Percentiles rank a stretch among this genome's conserved stretches.
Evolutionary conservation across 805 yeast genomes (phyloP).

Genomic region (Pichia thaimueangensis): DNA sequence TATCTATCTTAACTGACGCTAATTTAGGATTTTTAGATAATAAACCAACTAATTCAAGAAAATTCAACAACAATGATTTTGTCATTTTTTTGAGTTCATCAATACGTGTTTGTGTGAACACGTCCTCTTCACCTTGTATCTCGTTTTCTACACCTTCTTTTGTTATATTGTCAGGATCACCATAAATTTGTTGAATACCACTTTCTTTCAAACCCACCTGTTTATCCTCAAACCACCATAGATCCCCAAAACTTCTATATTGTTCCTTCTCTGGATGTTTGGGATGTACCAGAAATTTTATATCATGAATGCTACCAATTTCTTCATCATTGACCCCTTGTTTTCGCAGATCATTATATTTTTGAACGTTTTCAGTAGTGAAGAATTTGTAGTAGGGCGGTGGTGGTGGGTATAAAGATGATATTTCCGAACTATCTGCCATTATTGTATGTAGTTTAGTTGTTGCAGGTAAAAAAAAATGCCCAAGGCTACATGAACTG

Average conservation of each 20-base stretch:
- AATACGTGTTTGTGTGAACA: slow-evolving; percentile 46
- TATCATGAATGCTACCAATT: slow-evolving; percentile 28
- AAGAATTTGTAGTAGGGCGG: slow-evolving; percentile 76
- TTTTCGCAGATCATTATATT: slow-evolving; percentile 28
- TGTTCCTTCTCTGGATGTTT: slow-evolving; percentile 51
- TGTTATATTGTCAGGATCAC: slow-evolving; percentile 11
- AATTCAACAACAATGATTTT: slow-evolving; percentile 72
- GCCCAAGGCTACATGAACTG: too few relatives aligned
- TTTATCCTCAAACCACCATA: slow-evolving; percentile 79
- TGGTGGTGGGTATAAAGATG: slow-evolving; percentile 91
- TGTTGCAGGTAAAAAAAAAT: too few relatives aligned
- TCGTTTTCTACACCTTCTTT: background rate
- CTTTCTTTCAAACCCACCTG: slow-evolving; percentile 69
- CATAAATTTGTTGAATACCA: slow-evolving; percentile 73
- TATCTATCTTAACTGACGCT: slow-evolving; percentile 57
- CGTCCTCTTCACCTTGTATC: slow-evolving; percentile 20
- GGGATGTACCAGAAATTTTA: slow-evolving; percentile 62
- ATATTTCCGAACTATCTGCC: slow-evolving; percentile 4
- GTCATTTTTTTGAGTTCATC: slow-evolving; percentile 73
- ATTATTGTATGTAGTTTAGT: background rate
- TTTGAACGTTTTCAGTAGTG: slow-evolving; percentile 58
- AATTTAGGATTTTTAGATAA: slow-evolving; percentile 67
- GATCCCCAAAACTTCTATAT: slow-evolving; percentile 82
- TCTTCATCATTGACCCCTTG: slow-evolving; percentile 20
- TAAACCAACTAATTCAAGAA: slow-evolving; percentile 74